Conservation (phyloP, 2,329 filamentous ascomycete species). For the Periconia sp. region DNA sequence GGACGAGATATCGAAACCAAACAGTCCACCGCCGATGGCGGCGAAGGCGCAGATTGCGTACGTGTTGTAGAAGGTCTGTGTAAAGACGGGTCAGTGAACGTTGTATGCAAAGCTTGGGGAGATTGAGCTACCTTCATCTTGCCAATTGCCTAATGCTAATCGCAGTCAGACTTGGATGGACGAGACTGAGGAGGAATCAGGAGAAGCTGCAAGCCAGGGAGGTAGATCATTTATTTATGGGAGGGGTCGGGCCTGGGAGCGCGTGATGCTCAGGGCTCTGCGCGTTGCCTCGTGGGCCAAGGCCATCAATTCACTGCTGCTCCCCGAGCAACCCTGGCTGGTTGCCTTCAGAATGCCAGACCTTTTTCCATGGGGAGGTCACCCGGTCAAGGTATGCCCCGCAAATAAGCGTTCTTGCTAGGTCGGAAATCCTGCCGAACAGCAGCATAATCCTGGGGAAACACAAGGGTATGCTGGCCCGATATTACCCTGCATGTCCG, state of each 20-base stretch:
- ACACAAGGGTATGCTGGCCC: conserved; percentile 18
- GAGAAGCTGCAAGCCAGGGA: conserved; percentile 3
- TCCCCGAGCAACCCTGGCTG: too few relatives aligned
- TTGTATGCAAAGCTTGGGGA: background rate
- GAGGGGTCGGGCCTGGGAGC: conserved; percentile 7
- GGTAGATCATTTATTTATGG: conserved; percentile 17
- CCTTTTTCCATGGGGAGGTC: conserved; percentile 14
- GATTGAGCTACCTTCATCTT: conserved; percentile 37
- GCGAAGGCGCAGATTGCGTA: conserved; percentile 68
- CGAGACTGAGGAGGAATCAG: conserved; percentile 9
- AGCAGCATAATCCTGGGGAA: conserved; percentile 29
- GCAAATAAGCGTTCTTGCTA: conserved; percentile 28
- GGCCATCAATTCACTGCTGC: conserved; percentile 15
- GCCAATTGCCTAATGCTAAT: conserved; percentile 20
- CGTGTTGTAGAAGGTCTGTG: conserved; percentile 54
- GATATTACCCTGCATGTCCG: conserved; percentile 16
- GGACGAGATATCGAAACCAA: conserved; percentile 49
- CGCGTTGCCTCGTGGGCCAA: conserved; percentile 15
- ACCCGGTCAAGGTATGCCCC: conserved; percentile 22
- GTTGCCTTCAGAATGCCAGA: too few relatives aligned
- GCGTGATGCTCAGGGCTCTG: conserved; percentile 27
- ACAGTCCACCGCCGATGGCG: conserved; percentile 58
- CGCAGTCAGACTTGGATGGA: conserved; percentile 9
- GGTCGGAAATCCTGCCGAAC: conserved; percentile 14
- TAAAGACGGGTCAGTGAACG: conserved; percentile 1